Base-by-base conservation (phyloP, 768 basidiomycete species). In the Pisolithus orientalis region DNA sequence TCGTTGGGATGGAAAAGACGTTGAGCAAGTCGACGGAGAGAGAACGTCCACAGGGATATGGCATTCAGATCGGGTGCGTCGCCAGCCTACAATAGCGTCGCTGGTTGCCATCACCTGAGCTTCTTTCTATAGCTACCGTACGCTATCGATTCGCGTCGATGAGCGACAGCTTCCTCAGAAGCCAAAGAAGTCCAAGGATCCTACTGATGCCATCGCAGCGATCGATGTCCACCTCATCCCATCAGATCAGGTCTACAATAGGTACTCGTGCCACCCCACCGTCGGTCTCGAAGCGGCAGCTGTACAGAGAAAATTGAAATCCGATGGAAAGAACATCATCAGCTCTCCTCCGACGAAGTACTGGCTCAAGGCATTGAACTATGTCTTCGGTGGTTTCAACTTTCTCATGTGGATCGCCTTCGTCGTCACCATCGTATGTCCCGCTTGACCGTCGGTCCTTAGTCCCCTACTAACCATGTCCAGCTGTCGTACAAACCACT, bases 351-450 rank as follows among this genome's bases (percentile, higher is more conserved):
- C 71, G 3, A 73, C 71, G 6, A 74, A 77, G 58, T 72, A 69
- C 57, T 77, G 65, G 70, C 70, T 73, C 59, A 81, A 80, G 68
- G 67, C 72, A 29, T 58, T 79, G 16, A 75, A 74, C 57, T 83
- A 80, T 49, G 53, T 82, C 45, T 78, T 83, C 44, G 78, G 80
- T 39, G 81, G 81, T 1, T 82, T 82, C 62, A 80, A 80, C 48
- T 74, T 73, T 49, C 64, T 83, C 14, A 76, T 83, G 66, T 74
- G 80, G 70, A 71, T 77, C 47, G 80, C 78, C 0, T 78, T 79
- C 54, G 66, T 83, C 50, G 71, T 77, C 50, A 75, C 73, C 0
- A 37, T 72, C 31, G 75, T 75, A 60, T 11, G 73, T 65, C 25
- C 39, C 44, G 17, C 39, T 3, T 50, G 49, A 27, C 39, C 29